Percentiles rank a stretch among this genome's conserved stretches.
phyloP scores from a whole-genome alignment of 1,139 yeast species.

The Taphrina pruni region DNA sequence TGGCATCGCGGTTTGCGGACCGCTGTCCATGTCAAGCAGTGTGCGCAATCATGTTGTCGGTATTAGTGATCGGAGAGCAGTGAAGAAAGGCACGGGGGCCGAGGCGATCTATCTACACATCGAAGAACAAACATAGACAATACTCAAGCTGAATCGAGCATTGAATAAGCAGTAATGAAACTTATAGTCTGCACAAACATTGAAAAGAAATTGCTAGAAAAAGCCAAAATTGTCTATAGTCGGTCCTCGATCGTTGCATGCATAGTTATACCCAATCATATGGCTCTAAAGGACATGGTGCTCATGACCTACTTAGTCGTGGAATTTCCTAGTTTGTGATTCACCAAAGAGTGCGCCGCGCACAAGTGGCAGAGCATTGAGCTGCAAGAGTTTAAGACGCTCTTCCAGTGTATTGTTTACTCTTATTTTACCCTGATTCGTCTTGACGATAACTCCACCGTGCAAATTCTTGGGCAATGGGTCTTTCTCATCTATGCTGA shows the following conservation, averaged over 20 bases:
- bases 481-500: slow-evolving; percentile 61
- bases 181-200: too few species aligned
- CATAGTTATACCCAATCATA: too few species aligned
- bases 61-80: slow-evolving; percentile 46
- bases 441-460: slow-evolving; percentile 83
- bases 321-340: slow-evolving; percentile 81
- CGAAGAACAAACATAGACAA: slow-evolving; percentile 22
- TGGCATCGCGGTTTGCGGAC: slow-evolving; percentile 47
- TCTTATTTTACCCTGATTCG: slow-evolving; percentile 79
- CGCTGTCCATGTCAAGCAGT: slow-evolving; percentile 38
- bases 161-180: too few species aligned
- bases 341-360: slow-evolving; percentile 85
- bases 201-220: too few species aligned
- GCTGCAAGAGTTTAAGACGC: slow-evolving; percentile 80
- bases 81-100: slow-evolving; percentile 46
- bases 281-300: too few species aligned
- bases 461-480: slow-evolving; percentile 66
- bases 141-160: too few species aligned
- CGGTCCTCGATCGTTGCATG: background rate
- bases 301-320: slow-evolving; percentile 60
- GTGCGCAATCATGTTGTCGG: slow-evolving; percentile 43
- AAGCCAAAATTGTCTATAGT: too few species aligned
- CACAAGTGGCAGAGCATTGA: slow-evolving; percentile 89
- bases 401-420: slow-evolving; percentile 93
- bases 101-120: slow-evolving; percentile 47